Evolutionary conservation across 768 basidiomycete species (phyloP).

Genomic region (Leucosporidium yakuticum): DNA sequence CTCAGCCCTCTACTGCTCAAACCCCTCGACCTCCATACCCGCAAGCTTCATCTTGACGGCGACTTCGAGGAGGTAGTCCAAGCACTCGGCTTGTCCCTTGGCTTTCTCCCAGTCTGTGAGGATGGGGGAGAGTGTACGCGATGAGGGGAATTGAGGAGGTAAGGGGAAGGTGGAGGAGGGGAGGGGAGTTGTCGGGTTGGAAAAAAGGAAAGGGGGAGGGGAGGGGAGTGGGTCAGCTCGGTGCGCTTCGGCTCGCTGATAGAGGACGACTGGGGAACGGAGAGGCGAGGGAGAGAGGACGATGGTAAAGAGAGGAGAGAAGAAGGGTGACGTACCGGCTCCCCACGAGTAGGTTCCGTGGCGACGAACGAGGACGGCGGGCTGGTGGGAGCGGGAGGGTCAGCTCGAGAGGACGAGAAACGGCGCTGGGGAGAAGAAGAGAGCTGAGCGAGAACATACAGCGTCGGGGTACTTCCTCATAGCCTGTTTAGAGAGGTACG

Average conservation of each 20-base stretch:
- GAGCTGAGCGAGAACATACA: conserved; percentile 64
- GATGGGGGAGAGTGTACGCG: background rate
- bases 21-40: conserved; percentile 17
- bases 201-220: background rate
- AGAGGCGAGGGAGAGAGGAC: background rate
- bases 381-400: conserved; percentile 11
- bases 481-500: conserved; percentile 45
- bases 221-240: background rate
- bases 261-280: background rate
- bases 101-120: conserved; percentile 18
- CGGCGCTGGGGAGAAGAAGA: conserved; percentile 48
- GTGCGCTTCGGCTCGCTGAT: no score
- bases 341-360: conserved; percentile 44
- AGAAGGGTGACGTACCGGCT: conserved; percentile 46
- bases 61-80: conserved; percentile 86
- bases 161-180: background rate
- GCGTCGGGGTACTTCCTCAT: conserved; percentile 75
- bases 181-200: no score
- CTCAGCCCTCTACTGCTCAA: no score
- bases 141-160: background rate
- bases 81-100: conserved; percentile 52
- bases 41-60: conserved; percentile 50
- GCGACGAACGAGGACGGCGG: conserved; percentile 30
- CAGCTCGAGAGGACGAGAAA: conserved; percentile 16
- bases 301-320: background rate